Conservation (phyloP, 768 basidiomycete species). For the Nevesoporus exiguus region DNA sequence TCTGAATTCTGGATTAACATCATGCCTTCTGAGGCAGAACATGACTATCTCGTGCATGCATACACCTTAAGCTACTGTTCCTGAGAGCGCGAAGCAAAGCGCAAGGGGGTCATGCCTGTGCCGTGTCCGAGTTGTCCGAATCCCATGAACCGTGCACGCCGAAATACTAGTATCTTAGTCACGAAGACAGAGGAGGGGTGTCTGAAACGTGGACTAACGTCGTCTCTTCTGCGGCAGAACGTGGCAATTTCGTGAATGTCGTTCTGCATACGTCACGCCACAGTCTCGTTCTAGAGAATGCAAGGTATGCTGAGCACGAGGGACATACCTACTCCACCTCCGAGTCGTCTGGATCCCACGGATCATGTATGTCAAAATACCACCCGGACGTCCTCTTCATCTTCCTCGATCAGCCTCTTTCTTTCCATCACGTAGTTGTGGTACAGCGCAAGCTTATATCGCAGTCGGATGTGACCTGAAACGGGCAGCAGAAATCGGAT, state of each 20-base stretch:
- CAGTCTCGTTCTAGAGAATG: background rate
- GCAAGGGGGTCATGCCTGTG: too few species aligned
- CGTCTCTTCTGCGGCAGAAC: too few species aligned
- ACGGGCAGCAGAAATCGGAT: background rate
- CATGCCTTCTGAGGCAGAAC: too few species aligned
- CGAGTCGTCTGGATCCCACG: background rate
- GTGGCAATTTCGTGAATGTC: too few species aligned
- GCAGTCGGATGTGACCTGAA: background rate
- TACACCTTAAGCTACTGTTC: too few species aligned
- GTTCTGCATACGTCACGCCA: too few species aligned
- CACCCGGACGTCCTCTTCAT: background rate
- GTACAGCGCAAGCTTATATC: background rate
- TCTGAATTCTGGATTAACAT: too few species aligned
- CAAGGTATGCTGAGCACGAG: background rate
- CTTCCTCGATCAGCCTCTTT: background rate
- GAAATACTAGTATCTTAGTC: background rate
- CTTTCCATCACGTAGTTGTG: background rate
- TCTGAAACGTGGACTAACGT: too few species aligned
- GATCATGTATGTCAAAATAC: background rate
- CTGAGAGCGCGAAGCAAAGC: too few species aligned
- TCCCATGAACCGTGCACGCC: background rate
- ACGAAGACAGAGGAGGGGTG: background rate
- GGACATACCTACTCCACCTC: background rate
- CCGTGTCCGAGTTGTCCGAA: background rate
- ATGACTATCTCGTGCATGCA: too few species aligned